Conservation (phyloP, 495 filamentous ascomycete species). For the Lophiostoma macrostomum region DNA sequence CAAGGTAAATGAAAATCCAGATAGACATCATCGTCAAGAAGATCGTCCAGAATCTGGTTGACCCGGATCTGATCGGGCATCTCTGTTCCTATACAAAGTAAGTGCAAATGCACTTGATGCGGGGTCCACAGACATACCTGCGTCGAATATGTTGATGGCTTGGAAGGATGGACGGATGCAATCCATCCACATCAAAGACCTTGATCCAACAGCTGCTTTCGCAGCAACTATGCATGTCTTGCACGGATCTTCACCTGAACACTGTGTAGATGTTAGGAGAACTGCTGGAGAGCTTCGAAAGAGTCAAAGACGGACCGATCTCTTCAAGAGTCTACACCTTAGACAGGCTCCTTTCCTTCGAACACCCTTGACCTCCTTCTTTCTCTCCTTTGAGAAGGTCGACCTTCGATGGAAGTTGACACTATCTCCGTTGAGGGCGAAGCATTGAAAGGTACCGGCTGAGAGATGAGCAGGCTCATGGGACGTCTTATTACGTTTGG, state of each 20-base stretch:
- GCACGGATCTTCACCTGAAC: conserved; percentile 26
- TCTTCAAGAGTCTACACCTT: conserved; percentile 17
- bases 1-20: conserved; percentile 26
- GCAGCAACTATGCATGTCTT: conserved; percentile 18
- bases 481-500: neutral
- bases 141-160: conserved; percentile 16
- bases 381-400: conserved; percentile 4
- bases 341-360: conserved; percentile 15
- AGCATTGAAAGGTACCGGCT: conserved; percentile 12
- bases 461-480: neutral
- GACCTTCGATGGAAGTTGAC: conserved; percentile 9
- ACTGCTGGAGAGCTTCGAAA: neutral
- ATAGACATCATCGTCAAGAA: conserved; percentile 20
- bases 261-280: conserved; percentile 11
- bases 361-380: conserved; percentile 14
- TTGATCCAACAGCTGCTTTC: conserved; percentile 15
- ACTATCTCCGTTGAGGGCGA: conserved; percentile 13
- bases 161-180: conserved; percentile 18
- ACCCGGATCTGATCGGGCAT: conserved; percentile 3
- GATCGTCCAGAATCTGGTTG: conserved; percentile 8
- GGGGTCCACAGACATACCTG: neutral
- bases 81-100: neutral
- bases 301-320: conserved; percentile 6
- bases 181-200: conserved; percentile 21
- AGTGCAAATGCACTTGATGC: neutral